phyloP scores from a whole-genome alignment of 2,329 filamentous ascomycete genomes.

The Trichoderma sp. region DNA sequence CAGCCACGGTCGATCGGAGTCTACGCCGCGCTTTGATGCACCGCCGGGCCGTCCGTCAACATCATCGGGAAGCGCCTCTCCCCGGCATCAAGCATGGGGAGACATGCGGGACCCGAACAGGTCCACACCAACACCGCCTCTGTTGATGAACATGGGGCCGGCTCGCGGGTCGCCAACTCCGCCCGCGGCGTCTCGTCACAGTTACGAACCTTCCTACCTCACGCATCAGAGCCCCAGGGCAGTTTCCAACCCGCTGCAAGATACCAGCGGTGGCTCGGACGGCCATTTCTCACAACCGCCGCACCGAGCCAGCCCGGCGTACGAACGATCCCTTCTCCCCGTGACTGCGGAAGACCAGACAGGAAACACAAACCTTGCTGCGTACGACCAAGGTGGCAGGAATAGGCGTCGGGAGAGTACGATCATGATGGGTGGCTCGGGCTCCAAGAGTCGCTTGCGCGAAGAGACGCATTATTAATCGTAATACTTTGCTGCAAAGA shows the following conservation, averaged over 20 bases:
- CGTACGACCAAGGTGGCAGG: conserved; percentile 41
- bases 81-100: conserved; percentile 51
- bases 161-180: conserved; percentile 50
- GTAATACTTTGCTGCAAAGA: conserved; percentile 31
- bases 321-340: conserved; percentile 45
- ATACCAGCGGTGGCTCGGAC: conserved; percentile 42
- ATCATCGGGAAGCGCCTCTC: conserved; percentile 52
- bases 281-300: conserved; percentile 29
- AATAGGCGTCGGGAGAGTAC: conserved; percentile 60
- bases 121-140: conserved; percentile 55
- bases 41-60: conserved; percentile 53
- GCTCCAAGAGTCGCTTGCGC: conserved; percentile 56
- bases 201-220: conserved; percentile 51
- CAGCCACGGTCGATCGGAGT: conserved; percentile 38
- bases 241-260: conserved; percentile 49
- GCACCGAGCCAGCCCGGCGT: conserved; percentile 38
- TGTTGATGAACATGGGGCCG: conserved; percentile 39
- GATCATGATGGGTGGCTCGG: conserved; percentile 57
- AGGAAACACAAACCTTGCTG: conserved; percentile 29
- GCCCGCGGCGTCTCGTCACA: conserved; percentile 37
- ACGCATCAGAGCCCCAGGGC: conserved; percentile 42
- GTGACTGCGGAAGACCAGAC: conserved; percentile 33
- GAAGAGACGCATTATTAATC: conserved; percentile 56
- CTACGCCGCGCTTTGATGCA: conserved; percentile 39
- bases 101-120: conserved; percentile 39